Percentiles rank a stretch among this genome's conserved stretches.
Evolutionary conservation across 352 stramenopile genomes (phyloP).

Genomic region (Phytophthora pini): DNA sequence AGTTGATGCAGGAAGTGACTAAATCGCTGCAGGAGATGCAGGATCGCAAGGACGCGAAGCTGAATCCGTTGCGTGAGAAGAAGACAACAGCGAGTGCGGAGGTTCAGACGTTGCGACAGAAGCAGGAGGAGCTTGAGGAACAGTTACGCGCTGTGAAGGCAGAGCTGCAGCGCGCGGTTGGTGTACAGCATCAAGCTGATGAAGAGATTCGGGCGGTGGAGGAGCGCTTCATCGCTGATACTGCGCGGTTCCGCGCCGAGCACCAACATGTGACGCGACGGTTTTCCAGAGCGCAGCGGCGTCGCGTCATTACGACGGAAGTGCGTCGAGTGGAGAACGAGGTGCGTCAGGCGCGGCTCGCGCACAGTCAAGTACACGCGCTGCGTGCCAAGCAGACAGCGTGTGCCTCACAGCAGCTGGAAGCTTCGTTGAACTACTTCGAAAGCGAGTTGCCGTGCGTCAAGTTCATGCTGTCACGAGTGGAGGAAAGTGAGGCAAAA

Average conservation of each 20-base stretch:
- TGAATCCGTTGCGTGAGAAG: slow-evolving; percentile 45
- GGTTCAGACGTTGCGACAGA: slow-evolving; percentile 40
- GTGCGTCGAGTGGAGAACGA: slow-evolving; percentile 44
- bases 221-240: slow-evolving; percentile 54
- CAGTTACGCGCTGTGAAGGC: slow-evolving; percentile 57
- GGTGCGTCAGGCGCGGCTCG: slow-evolving; percentile 45
- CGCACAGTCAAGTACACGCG: slow-evolving; percentile 49
- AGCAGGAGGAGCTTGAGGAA: slow-evolving; percentile 61
- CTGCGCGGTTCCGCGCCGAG: slow-evolving; percentile 49
- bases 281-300: slow-evolving; percentile 44
- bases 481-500: slow-evolving; percentile 52
- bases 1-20: slow-evolving; percentile 46
- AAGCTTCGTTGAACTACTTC: slow-evolving; percentile 77
- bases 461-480: slow-evolving; percentile 80
- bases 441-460: slow-evolving; percentile 78
- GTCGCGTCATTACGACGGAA: slow-evolving; percentile 44
- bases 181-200: slow-evolving; percentile 48
- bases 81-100: slow-evolving; percentile 20
- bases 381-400: slow-evolving; percentile 54
- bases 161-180: slow-evolving; percentile 51
- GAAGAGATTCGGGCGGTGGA: slow-evolving; percentile 56
- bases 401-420: slow-evolving; percentile 65
- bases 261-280: slow-evolving; percentile 54
- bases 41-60: slow-evolving; percentile 42
- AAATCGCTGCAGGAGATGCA: slow-evolving; percentile 45